A percentile compares a stretch with the other conserved stretches of the same genome.
Evolutionary conservation across 2,329 filamentous ascomycete species (phyloP).

Genomic region (Aureobasidium sp.): DNA sequence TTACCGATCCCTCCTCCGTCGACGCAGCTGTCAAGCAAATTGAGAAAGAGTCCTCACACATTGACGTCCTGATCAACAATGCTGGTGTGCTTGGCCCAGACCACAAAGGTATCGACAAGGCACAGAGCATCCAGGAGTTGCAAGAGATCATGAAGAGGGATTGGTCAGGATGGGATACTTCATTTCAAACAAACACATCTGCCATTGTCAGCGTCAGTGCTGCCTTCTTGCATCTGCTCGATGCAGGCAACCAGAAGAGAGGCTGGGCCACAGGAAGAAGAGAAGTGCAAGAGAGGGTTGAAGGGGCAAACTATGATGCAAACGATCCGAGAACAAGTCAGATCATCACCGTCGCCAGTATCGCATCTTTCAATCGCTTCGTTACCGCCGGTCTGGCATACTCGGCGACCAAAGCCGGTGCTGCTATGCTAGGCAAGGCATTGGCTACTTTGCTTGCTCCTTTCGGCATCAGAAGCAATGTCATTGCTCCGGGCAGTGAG

Average conservation of each 20-base stretch:
- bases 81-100: slow-evolving; percentile 32
- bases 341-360: slow-evolving; percentile 38
- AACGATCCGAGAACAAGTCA: slow-evolving; percentile 36
- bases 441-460: slow-evolving; percentile 34
- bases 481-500: slow-evolving; percentile 35
- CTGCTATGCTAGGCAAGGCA: slow-evolving; percentile 39
- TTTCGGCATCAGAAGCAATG: slow-evolving; percentile 40
- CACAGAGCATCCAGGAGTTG: slow-evolving; percentile 37
- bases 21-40: slow-evolving; percentile 35
- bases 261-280: slow-evolving; percentile 31
- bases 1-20: slow-evolving; percentile 35
- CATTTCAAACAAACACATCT: slow-evolving; percentile 38
- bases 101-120: slow-evolving; percentile 33
- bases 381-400: slow-evolving; percentile 34
- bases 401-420: slow-evolving; percentile 37
- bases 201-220: slow-evolving; percentile 38
- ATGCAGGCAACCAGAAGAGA: slow-evolving; percentile 36
- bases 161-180: slow-evolving; percentile 27
- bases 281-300: slow-evolving; percentile 18
- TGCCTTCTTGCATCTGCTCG: slow-evolving; percentile 38
- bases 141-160: slow-evolving; percentile 32
- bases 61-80: slow-evolving; percentile 42
- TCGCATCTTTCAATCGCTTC: slow-evolving; percentile 32
- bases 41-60: slow-evolving; percentile 35
- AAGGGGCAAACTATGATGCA: slow-evolving; percentile 20